Base-by-base conservation (phyloP, 352 stramenopile species). In the Plasmopara muralis region DNA sequence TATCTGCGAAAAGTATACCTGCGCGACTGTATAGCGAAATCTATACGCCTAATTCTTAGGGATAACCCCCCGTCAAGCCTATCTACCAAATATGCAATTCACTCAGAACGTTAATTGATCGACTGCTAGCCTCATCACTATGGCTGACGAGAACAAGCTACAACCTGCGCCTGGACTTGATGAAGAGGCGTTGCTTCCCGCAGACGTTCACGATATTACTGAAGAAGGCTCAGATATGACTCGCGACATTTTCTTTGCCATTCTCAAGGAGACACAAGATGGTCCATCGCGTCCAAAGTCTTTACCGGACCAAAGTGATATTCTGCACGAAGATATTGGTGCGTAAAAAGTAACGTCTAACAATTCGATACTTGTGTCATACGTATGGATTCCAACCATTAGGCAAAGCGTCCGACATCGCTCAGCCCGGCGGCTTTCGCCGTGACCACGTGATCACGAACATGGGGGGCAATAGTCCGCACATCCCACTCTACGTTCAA, bases 211-310 rank as follows among this genome's bases (percentile, higher is more conserved):
- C 40, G 68, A 79, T 47, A 80, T 83, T 25, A 41, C 55, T 0
- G 72, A 77, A 46, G 73, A 84, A 57, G 73, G 73, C 12, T 84
- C 73, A 12, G 73, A 84, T 59, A 81, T 84, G 70, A 83, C 72
- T 56, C 70, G 72, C 50, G 72, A 83, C 57, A 83, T 83, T 49
- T 80, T 79, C 68, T 76, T 81, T 41, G 70, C 72, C 55, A 77
- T 83, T 53, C 59, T 83, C 52, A 73, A 72, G 53, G 70, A 77
- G 41, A 68, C 65, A 13, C 69, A 77, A 39, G 62, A 79, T 39
- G 68, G 70, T 4, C 52, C 57, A 28, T 41, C 65, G n/a, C 63
- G 59, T 44, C 53, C 65, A 29, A 72, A 74, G 41, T 83, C 72
- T 40, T 47, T 83, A 47, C 72, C 72, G 0, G 72, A 81, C 43